Conservation (phyloP, 768 basidiomycete species). For the Rhodocollybia butyracea region DNA sequence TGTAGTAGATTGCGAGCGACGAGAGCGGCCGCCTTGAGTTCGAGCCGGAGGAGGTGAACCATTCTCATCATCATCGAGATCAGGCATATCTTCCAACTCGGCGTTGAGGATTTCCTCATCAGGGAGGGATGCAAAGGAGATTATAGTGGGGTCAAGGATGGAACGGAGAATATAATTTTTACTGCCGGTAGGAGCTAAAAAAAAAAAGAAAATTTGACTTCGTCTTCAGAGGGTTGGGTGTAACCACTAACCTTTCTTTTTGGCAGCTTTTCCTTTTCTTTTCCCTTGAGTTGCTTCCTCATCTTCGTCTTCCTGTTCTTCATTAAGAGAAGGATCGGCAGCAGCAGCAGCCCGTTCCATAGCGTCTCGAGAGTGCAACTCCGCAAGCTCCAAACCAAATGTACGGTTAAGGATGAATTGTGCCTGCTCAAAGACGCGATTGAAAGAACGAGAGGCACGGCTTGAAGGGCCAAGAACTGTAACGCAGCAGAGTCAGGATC, state of each 20-base stretch:
- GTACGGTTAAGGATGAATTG: slow-evolving; percentile 60
- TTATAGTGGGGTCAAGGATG: slow-evolving; percentile 54
- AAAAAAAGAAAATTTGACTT: background rate
- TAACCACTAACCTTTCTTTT: slow-evolving; percentile 58
- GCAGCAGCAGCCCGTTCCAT: slow-evolving; percentile 41
- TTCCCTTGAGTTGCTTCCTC: background rate
- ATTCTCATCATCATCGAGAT: slow-evolving; percentile 49
- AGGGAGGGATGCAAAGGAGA: slow-evolving; percentile 55
- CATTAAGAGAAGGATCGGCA: slow-evolving; percentile 31
- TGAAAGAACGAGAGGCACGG: slow-evolving; percentile 51
- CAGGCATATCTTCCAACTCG: slow-evolving; percentile 43
- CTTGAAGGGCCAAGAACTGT: slow-evolving; percentile 13
- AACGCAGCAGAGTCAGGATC: too few species aligned
- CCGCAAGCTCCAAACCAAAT: slow-evolving; percentile 85
- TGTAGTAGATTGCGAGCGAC: background rate
- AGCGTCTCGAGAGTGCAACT: slow-evolving; percentile 62
- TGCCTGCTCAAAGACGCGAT: slow-evolving; percentile 57
- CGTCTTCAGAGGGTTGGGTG: background rate
- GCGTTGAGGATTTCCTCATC: slow-evolving; percentile 52
- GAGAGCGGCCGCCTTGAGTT: background rate
- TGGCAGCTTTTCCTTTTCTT: slow-evolving; percentile 43
- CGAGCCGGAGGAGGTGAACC: slow-evolving; percentile 2
- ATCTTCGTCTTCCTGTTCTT: slow-evolving; percentile 38
- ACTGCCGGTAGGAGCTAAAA: slow-evolving; percentile 56
- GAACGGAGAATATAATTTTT: slow-evolving; percentile 88